Conservation (phyloP, 148 eudicot genomes). For the Camellia granthamiana region DNA sequence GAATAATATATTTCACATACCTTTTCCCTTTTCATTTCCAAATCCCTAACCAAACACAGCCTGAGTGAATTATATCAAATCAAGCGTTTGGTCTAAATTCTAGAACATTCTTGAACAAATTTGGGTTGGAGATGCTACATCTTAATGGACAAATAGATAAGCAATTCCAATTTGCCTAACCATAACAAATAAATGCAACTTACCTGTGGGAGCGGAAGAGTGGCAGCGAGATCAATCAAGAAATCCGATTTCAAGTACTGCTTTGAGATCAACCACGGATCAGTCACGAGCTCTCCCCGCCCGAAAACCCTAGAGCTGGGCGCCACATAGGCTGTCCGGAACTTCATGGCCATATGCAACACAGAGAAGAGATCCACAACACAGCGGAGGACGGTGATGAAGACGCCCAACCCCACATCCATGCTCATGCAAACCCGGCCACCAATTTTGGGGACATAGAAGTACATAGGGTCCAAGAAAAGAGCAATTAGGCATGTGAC, state of each 20-base stretch:
- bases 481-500: constrained; percentile 59
- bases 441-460: constrained; percentile 46
- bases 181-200: neutral
- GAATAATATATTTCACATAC: too few species aligned
- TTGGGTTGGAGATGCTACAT: too few species aligned
- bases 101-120: too few species aligned
- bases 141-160: neutral
- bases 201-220: constrained; percentile 60
- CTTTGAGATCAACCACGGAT: constrained; percentile 31
- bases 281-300: constrained; percentile 47
- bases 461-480: constrained; percentile 79
- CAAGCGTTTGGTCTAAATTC: too few species aligned
- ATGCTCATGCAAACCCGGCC: constrained; percentile 44
- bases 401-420: constrained; percentile 23
- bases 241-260: constrained; percentile 38
- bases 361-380: constrained; percentile 47
- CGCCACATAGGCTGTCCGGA: constrained; percentile 47
- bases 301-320: constrained; percentile 42
- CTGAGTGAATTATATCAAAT: too few species aligned
- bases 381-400: constrained; percentile 46
- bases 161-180: neutral
- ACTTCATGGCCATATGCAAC: constrained; percentile 43
- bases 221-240: constrained; percentile 43
- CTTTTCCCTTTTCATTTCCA: too few species aligned
- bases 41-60: too few species aligned